Conservation (phyloP, 176 grass and related monocot species). For the Poa pratensis region DNA sequence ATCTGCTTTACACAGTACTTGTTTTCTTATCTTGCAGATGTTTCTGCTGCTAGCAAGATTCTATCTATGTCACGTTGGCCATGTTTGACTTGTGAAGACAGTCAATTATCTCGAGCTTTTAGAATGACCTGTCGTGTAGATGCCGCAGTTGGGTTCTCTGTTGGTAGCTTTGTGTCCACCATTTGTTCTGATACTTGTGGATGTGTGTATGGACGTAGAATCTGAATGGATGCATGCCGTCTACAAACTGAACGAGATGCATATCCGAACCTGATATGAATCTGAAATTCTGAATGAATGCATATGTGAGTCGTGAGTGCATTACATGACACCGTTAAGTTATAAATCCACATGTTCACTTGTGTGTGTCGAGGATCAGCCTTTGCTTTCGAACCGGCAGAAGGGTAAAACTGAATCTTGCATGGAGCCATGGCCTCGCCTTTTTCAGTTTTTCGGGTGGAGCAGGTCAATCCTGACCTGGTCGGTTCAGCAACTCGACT, state of each 20-base stretch:
- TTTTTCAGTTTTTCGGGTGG: no score
- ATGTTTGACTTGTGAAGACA: constrained; percentile 5
- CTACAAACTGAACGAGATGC: no score
- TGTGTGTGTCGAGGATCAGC: no score
- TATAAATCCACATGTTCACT: not conserved
- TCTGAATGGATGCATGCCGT: no score
- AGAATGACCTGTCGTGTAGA: not conserved
- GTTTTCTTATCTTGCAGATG: constrained; percentile 3
- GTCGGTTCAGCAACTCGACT: no score
- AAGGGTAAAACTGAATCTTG: no score
- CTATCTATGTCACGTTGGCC: no score
- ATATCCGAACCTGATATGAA: no score
- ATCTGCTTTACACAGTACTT: constrained; percentile 4
- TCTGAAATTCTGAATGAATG: not conserved
- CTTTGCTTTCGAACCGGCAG: no score
- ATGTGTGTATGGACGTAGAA: not conserved
- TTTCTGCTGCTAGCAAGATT: not conserved
- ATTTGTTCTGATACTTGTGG: not conserved
- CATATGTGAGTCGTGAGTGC: not conserved
- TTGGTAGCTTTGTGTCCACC: not conserved
- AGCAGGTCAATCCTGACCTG: no score
- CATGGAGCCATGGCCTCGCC: no score
- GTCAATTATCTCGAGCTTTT: not conserved
- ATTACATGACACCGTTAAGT: not conserved
- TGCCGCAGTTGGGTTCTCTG: no score